Base-by-base conservation (phyloP, 2,329 filamentous ascomycete genomes). In the Sporothrix brasiliensis region DNA sequence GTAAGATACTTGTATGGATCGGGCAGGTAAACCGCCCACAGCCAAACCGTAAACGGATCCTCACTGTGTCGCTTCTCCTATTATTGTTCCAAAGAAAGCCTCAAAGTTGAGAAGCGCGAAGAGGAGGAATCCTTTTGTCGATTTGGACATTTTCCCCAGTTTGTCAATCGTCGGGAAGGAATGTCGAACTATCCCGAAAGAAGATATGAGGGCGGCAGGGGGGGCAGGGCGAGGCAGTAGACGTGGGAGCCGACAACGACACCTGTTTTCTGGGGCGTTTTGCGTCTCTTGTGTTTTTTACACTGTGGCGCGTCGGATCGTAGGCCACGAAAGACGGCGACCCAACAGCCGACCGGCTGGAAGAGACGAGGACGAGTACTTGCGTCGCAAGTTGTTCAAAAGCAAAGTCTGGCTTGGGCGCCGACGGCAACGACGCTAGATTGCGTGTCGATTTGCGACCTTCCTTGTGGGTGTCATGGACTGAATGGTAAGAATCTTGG, bases 261-360 rank as follows among this genome's bases (percentile, higher is more conserved):
- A 47, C 39, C 47, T 63, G 39, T 63, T 44, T 63, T 63, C 39
- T 47, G 58, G 58, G n/a, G 39, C 39, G 14, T 44, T 44, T 27
- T 6, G 47, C 16, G 7, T 2, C n/a, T 56, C 21, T 30, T 2
- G 10, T 60, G 19, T 60, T 30, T 9, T 5, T 41, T 47, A 44
- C 13, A 19, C 9, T 24, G 60, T 61, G 16, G 9, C 5, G 11
- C 61, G 61, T 34, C 61, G 44, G 44, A 50, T 50, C 24, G 16
- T 21, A 34, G 61, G 39, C 21, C 21, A 61, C 44, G 44, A 65
- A 65, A 50, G 41, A 27, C 41, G 27, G 41, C 24, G 41, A n/a
- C n/a, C 61, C 61, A 65, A 65, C 61, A 50, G 61, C 61, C 61
- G 61, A 65, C 61, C 44, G 61, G 61, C 44, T 65, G 44, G 24